Conservation (phyloP, 768 basidiomycete genomes). For the Boletus subcaerulescens region DNA sequence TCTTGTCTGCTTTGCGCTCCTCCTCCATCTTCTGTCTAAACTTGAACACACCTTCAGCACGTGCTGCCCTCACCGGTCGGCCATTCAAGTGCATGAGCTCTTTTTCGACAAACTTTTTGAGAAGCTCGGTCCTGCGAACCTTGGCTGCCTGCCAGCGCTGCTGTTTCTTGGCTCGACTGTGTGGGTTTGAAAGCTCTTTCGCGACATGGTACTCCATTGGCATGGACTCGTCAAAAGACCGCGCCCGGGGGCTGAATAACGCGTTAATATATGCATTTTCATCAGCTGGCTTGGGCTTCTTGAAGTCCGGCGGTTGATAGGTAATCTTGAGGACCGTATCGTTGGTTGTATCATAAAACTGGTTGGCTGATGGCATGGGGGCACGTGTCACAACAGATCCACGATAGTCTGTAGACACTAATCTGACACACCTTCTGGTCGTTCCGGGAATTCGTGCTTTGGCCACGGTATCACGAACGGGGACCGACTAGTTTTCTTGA, state of each 20-base stretch:
- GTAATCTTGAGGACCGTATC: conserved; percentile 67
- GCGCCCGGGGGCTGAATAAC: conserved; percentile 37
- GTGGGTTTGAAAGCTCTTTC: conserved; percentile 76
- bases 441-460: conserved; percentile 40
- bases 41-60: conserved; percentile 72
- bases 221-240: conserved; percentile 46
- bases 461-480: conserved; percentile 71
- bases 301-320: conserved; percentile 58
- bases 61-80: conserved; percentile 58
- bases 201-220: conserved; percentile 66
- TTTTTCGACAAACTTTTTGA: conserved; percentile 51
- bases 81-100: conserved; percentile 58
- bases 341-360: conserved; percentile 60
- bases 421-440: conserved; percentile 24
- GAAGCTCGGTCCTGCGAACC: conserved; percentile 44
- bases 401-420: background rate
- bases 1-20: conserved; percentile 57
- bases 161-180: conserved; percentile 80
- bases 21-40: conserved; percentile 60
- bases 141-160: conserved; percentile 66
- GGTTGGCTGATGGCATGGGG: conserved; percentile 23
- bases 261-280: conserved; percentile 63
- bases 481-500: conserved; percentile 31
- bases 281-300: conserved; percentile 35
- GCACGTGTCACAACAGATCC: conserved; percentile 6